Evolutionary conservation across 306 rosid species (phyloP), one percentile per base, ranked within the genome.

Genomic region (Chamaecrista fasciculata): DNA sequence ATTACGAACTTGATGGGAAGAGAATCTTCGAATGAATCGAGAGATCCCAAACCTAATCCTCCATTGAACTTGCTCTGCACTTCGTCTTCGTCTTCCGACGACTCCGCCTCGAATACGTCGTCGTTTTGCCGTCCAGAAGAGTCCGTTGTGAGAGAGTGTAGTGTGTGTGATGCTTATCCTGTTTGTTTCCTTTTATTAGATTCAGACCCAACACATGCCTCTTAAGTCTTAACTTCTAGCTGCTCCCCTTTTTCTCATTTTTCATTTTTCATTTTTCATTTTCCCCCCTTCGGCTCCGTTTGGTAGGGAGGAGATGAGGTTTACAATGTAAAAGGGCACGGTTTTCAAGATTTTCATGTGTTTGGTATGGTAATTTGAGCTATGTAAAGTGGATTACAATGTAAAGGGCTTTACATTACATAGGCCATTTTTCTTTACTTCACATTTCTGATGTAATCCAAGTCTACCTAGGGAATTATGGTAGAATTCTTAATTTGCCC

Each of bases 1-100:
- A 15, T 8, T 29, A 70, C 77, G 78, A 71, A 90, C 98, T 94
- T 94, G 78, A 88, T 83, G 55, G 97, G 98, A 46, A 94, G 98
- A 80, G 97, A 80, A 21, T 90, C 95, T 26, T 94, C 97, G 11
- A 90, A 47, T 0, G 86, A 76, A 60, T 70, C 84, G 31, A 93
- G 49, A 59, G 90, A 80, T 20, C 71, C 79, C 40, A 90, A 34
- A 34, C 82, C 83, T 21, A 37, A 14, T 69, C 81, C 71, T 19
- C 81, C 42, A 36, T 62, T 78, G 29, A 83, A 76, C 80, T 80
- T 69, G 78, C 96, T 86, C 58, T 83, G 82, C 3, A 77, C 86
- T 58, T 87, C 95, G 7, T 83, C 88, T 0, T 80, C 91, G 0
- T 57, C 88, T 0, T 10, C 72, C 4, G 90, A 79, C 34, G 75